Evolutionary conservation across 75 land plant genomes (phyloP), one percentile per base, ranked within the genome.

Genomic region (Sequoiadendron giganteum): DNA sequence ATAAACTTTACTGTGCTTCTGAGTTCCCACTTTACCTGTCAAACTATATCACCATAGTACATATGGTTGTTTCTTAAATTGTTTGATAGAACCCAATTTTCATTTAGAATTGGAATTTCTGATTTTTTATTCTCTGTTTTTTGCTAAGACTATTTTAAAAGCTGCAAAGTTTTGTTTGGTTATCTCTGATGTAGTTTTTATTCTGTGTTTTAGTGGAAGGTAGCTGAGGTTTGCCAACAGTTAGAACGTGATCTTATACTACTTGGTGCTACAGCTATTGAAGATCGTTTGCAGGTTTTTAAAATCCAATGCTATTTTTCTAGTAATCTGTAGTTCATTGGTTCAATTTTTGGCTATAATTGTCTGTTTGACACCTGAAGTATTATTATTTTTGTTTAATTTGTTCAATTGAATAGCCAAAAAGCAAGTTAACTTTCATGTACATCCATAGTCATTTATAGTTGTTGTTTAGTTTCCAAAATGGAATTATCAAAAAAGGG

Each of bases 181-280:
- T 30, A 11, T 14, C 36, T 70, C 36, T 85, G 58, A 85, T 7
- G 21, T 47, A 34, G 49, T 16, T 30, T 65, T 86, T 70, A 65
- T 40, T 30, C 10, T 34, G 85, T 87, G 70, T 48, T 91, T 47
- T 94, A 98, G 99, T 98, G 97, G 99, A 97, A 95, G 87, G 39
- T 97, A n/a, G 99, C 99, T 78, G 99, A 98, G 87, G 97, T 95
- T 34, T 97, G 96, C 88, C 95, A 96, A 87, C 91, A 85, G 58
- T 86, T 98, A 88, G 99, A 98, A 85, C 95, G 90, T 87, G 86
- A 96, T 81, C 92, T 98, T 89, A 94, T 96, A 85, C 90, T 98
- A 48, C 96, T 98, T 89, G 99, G 99, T 14, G 97, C 95, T 77
- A 91, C 99, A 87, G 99, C 99, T 72, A 95, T 98, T 87, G 99